Evolutionary conservation across 441 rosid species (phyloP), one percentile per base, ranked within the genome.

Genomic region (Populus hybrid): DNA sequence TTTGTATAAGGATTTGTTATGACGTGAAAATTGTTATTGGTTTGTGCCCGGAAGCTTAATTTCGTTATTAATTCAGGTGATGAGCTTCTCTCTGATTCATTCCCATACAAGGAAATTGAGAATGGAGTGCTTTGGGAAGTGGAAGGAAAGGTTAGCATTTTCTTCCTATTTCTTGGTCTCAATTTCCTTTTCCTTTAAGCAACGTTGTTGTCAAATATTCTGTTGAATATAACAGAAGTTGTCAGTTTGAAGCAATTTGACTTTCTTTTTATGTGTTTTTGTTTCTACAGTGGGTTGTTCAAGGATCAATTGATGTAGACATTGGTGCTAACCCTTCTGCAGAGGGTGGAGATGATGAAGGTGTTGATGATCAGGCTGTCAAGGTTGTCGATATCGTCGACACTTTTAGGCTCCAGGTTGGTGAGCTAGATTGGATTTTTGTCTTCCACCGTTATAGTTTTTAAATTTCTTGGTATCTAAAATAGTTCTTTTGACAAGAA

Each of bases 261-360:
- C 40, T 1, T 18, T 3, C 18, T 36, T 30, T 26, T 2, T 2
- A 28, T 34, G 40, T 38, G 5, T 64, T n/a, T 9, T 79, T 74
- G 35, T 9, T 80, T 73, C 8, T 79, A 66, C 81, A 94, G 98
- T 95, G 98, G 98, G 92, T 89, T 83, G 85, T 85, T 3, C 14
- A 83, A 77, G 98, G 98, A 75, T 81, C 95, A 3, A 65, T 95
- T 0, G 88, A 89, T 78, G 92, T 95, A 4, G 76, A 95, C 84
- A 95, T 90, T 73, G 98, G 97, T 83, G 98, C 98, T 65, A 95
- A 95, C 76, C 97, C 97, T 70, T 95, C 98, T 20, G 97, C 97
- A 30, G 97, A 95, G 77, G 98, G 90, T 71, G 97, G 57, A 2
- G 91, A 72, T 11, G 97, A 90, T 5, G 98, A 95, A 72, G 92